These are phyloP conservation scores for Coix lacrymajobi DNA, from an alignment of 176 grass and related monocot species.

Conservation along the genomic window DNA sequence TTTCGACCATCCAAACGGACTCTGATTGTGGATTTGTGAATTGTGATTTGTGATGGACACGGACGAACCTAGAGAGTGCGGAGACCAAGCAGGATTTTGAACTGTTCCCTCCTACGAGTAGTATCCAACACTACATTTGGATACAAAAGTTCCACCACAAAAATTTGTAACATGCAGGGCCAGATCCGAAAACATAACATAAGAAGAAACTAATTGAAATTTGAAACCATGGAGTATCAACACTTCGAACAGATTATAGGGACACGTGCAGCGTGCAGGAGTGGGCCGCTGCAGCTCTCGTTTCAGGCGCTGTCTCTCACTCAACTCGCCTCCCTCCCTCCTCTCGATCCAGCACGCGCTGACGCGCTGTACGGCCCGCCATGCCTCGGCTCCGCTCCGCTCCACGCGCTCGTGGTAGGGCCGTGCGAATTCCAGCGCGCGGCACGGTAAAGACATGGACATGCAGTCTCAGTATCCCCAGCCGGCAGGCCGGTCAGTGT, in stretches of 20 bases:
- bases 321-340: background rate
- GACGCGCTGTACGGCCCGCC: constrained; percentile 17
- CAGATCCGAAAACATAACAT: background rate
- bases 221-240: background rate
- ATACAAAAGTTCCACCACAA: background rate
- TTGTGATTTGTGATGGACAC: no score
- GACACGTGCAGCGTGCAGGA: constrained; percentile 17
- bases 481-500: constrained; percentile 1
- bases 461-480: background rate
- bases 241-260: background rate
- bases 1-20: no score
- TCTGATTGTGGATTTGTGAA: no score
- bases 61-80: no score
- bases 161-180: background rate
- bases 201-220: background rate
- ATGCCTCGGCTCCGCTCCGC: background rate
- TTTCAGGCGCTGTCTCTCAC: background rate
- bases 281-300: background rate
- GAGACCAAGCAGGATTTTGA: no score
- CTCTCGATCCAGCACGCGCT: constrained; percentile 11
- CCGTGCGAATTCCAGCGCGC: constrained; percentile 19
- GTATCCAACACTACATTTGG: background rate
- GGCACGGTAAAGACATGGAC: background rate
- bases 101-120: no score
- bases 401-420: constrained; percentile 41